Evolutionary conservation across 1,284 basidiomycete species (phyloP).

Genomic region (Peniophora sp.): DNA sequence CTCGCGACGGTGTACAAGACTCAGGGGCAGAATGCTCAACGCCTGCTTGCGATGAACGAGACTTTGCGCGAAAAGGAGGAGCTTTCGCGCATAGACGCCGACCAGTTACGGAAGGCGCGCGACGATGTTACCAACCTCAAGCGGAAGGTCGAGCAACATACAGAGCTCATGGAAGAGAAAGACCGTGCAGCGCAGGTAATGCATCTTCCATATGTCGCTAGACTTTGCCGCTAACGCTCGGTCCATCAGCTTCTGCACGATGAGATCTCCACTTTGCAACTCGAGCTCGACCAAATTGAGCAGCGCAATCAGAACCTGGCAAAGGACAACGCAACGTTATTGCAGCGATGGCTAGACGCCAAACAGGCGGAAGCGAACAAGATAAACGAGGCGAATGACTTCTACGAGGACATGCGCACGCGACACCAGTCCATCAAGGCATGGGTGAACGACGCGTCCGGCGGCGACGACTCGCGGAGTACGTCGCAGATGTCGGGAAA

Average conservation of each 20-base stretch:
- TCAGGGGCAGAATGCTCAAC: constrained; percentile 92
- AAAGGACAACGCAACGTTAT: constrained; percentile 88
- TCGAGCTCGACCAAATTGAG: constrained; percentile 87
- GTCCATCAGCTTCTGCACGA: constrained; percentile 78
- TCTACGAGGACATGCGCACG: constrained; percentile 76
- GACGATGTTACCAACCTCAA: constrained; percentile 67
- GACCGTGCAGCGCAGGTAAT: constrained; percentile 82
- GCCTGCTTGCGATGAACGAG: constrained; percentile 89
- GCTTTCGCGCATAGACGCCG: constrained; percentile 64
- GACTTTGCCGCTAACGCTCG: background rate
- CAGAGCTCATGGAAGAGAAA: constrained; percentile 81
- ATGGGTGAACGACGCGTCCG: constrained; percentile 38
- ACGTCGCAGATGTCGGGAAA: constrained; percentile 56
- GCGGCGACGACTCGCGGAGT: constrained; percentile 18
- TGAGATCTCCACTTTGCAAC: constrained; percentile 83
- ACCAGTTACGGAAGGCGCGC: constrained; percentile 63
- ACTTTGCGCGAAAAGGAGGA: constrained; percentile 90
- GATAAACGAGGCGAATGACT: constrained; percentile 89
- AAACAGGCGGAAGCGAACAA: constrained; percentile 90
- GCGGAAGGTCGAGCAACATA: constrained; percentile 78
- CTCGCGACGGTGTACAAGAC: constrained; percentile 93
- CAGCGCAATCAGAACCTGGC: constrained; percentile 80
- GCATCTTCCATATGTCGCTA: constrained; percentile 3
- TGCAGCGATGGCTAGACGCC: constrained; percentile 93
- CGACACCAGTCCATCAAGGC: constrained; percentile 50